Evolutionary conservation across 2,329 filamentous ascomycete species (phyloP), one percentile per base, ranked within the genome.

Genomic region (Phaeosphaeriaceae sp.): DNA sequence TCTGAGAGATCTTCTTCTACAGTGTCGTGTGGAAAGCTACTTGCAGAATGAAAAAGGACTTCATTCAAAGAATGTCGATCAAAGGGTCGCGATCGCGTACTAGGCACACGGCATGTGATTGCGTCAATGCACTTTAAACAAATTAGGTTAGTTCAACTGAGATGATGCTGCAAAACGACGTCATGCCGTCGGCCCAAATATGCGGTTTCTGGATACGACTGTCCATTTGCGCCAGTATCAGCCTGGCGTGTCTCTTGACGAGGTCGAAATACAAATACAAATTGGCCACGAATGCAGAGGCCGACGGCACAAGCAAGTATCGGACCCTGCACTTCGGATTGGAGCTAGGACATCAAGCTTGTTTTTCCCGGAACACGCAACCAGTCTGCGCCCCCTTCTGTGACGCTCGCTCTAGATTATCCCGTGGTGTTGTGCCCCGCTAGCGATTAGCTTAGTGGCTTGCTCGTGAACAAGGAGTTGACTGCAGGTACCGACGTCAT

Each of bases 331-430:
- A 49, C 47, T 55, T 49, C 42, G 40, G 22, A 26, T 32, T 46
- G n/a, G 43, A 32, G 32, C 56, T 59, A 60, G 56, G 53, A 42
- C 26, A 32, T 44, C 35, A 60, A 47, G 44, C 52, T 32, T 58
- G 58, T 28, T 48, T 52, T 47, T 51, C 15, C n/a, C 42, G 51
- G 46, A 49, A 19, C 52, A 57, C 55, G 55, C 35, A 49, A 26
- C n/a, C 42, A 2, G 49, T 55, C 19, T 58, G 59, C 30, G 66
- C 35, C 66, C 62, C 56, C 55, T 54, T 55, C 51, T n/a, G 55
- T 59, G 63, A 61, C 59, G 54, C 54, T 61, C 56, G 57, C 49
- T 51, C 47, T 60, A 64, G 52, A 58, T 58, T 64, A 30, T 58
- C 52, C 60, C 60, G 61, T 60, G 53, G 28, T 40, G 35, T 40